Evolutionary conservation across 257 asterid species (phyloP), one percentile per base, ranked within the genome.

Genomic region (Asclepias syriaca): DNA sequence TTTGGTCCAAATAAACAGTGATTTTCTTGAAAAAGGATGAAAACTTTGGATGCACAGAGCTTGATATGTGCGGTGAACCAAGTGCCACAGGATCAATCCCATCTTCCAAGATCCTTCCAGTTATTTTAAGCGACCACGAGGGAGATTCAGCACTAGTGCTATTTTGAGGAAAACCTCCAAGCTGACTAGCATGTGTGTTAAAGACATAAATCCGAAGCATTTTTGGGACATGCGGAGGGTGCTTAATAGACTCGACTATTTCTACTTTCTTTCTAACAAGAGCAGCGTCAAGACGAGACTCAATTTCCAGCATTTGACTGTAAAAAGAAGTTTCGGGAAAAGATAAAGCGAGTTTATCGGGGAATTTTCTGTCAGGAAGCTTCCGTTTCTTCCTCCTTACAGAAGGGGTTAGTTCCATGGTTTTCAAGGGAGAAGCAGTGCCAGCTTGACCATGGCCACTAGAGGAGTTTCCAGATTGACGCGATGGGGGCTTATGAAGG

Each of bases 371-470:
- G 68, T 89, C 96, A 19, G 92, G 77, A 49, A 81, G 76, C 82
- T 90, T 90, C 34, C 89, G 84, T 68, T 90, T 90, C 71, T 83
- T 87, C 83, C 92, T 84, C 29, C 83, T 86, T 46, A 82, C 90
- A 78, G 97, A 89, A 50, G 98, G 97, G 60, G 98, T 75, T 69
- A 93, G 75, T 77, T 90, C 97, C 97, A 93, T 90, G 18, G 98
- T 93, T 78, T 93, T 93, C 89, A 90, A 86, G 8, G 90, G 95
- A 16, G 97, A 87, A 73, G 86, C 87, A 73, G 85, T 59, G 39
- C 86, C 89, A 54, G 73, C 86, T 40, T 77, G 81, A 2, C 81
- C 84, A 56, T 86, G 94, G 74, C 87, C 88, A 50, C 50, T 34
- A 53, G 94, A 61, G 5, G 91, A 69, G 22, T 75, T 77, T 5